Base-by-base conservation (phyloP, 306 rosid genomes). In the Vicia faba region DNA sequence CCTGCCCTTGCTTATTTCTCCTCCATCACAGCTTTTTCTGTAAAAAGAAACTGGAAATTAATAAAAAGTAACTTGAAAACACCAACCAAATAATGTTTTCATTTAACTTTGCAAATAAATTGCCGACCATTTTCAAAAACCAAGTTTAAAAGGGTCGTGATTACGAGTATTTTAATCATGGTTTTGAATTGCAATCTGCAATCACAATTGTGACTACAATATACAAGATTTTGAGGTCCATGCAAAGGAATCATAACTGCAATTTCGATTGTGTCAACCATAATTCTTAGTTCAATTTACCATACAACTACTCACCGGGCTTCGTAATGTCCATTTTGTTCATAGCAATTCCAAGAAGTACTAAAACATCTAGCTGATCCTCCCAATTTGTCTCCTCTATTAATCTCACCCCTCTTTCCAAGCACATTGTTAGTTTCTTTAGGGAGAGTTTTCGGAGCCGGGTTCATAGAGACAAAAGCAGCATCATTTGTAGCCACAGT, bases 1-100 rank as follows among this genome's bases (percentile, higher is more conserved):
- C 62, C 84, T 81, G 65, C 75, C 75, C 76, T 5, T 43, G 61
- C 61, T 78, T 36, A 70, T 55, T 46, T 61, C 81, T 16, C 26
- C 80, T n/a, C 79, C 87, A 36, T 89, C 93, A 51, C 13, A 69
- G 77, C 84, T 87, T 76, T 68, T 87, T 66, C 96, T 89, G 79
- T 54, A 67, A 13, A 11, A 51, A 54, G 19, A 53, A 39, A 19
- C 35, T 7, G 0, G 1, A 5, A n/a, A 48, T 39, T 19, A 11
- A 39, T 10, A 73, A 19, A 8, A 33, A 60, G 5, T 40, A 4
- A 57, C 11, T 49, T 40, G 8, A 55, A 20, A 18, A 9, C 18
- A 57, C 28, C 41, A 66, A 39, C 31, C 68, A 67, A 57, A 71
- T 29, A 33, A 11, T 12, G 36, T 28, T 9, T n/a, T n/a, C n/a